These are phyloP conservation scores for Naganishia liquefaciens DNA, from an alignment of 1,284 basidiomycete genomes.

Conservation along the genomic window DNA sequence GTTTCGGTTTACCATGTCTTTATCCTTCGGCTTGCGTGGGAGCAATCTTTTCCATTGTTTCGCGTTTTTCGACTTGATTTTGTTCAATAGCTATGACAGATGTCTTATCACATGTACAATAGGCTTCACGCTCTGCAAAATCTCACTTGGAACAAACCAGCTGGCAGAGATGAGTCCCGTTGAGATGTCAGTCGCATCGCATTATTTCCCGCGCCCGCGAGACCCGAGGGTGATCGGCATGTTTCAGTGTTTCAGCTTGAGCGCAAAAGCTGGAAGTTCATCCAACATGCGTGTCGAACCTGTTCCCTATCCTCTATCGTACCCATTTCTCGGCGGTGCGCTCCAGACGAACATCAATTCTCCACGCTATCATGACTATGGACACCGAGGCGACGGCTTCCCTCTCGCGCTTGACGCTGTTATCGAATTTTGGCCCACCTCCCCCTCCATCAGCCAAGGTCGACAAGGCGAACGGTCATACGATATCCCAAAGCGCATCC, in stretches of 20 bases:
- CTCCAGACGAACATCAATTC: not conserved
- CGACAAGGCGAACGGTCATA: conserved; percentile 3
- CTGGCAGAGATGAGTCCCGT: too few species aligned
- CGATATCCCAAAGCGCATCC: conserved; percentile 16
- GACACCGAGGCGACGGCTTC: conserved; percentile 18
- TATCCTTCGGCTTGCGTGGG: too few species aligned
- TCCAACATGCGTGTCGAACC: conserved; percentile 2
- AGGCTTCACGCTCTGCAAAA: not conserved
- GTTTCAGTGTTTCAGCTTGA: conserved; percentile 12
- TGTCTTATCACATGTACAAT: too few species aligned
- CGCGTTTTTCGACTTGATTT: too few species aligned
- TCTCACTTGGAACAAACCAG: too few species aligned
- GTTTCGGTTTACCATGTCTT: too few species aligned
- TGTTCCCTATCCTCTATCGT: not conserved
- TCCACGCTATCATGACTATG: not conserved
- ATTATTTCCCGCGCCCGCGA: too few species aligned
- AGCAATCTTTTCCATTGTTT: too few species aligned
- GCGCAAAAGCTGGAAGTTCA: conserved; percentile 18
- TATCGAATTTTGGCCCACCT: conserved; percentile 22
- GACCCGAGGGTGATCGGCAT: conserved; percentile 14
- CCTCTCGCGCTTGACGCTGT: conserved; percentile 14
- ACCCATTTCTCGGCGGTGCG: not conserved
- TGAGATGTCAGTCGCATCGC: too few species aligned
- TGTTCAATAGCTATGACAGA: too few species aligned
- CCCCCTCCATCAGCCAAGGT: not conserved